Base-by-base conservation (phyloP, 2,329 filamentous ascomycete genomes). In the Bisporella sp. region DNA sequence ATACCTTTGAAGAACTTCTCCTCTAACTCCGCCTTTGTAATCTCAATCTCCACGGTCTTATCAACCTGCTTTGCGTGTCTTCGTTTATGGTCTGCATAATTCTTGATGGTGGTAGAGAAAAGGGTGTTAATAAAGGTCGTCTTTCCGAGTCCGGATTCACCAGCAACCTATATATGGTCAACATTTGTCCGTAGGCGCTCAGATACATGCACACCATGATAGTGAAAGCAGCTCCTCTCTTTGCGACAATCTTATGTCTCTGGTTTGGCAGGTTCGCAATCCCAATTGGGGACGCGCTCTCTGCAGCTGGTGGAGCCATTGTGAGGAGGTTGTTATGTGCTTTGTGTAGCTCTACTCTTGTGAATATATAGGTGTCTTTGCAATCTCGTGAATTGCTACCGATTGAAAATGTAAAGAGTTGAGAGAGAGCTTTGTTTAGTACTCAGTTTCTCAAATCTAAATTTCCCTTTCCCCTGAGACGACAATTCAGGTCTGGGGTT, bases 1-100 rank as follows among this genome's bases (percentile, higher is more conserved):
- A 8, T 77, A 96, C 92, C 92, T 82, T 99, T 99, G 86, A 99
- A 99, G 81, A 99, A 99, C 79, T 99, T 99, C 85, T 99, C 93
- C 76, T 99, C 93, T 58, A 99, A 78, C 78, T 99, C 93, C 53
- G 93, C 93, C 82, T 99, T 99, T 71, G 93, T 99, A 69, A 99
- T 99, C 74, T 99, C 93, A 64, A 99, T 99, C 78, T 99, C 95
- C 59, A 99, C 93, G 8, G 93, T 99, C 82, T 97, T 97, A 78
- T 99, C 93, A 62, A 97, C 83, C 78, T 99, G 93, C 84, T 99
- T 99, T 75, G 93, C 89, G 74, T 99, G 93, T 68, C 93, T 89
- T 73, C 90, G 88, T 81, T 96, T 96, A 82, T 99, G 92, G 74
- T 99, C 93, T 81, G 93, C 93, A 73, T 99, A 99, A 82, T 97